Base-by-base conservation (phyloP, 768 basidiomycete species). In the Amanita molliuscula region DNA sequence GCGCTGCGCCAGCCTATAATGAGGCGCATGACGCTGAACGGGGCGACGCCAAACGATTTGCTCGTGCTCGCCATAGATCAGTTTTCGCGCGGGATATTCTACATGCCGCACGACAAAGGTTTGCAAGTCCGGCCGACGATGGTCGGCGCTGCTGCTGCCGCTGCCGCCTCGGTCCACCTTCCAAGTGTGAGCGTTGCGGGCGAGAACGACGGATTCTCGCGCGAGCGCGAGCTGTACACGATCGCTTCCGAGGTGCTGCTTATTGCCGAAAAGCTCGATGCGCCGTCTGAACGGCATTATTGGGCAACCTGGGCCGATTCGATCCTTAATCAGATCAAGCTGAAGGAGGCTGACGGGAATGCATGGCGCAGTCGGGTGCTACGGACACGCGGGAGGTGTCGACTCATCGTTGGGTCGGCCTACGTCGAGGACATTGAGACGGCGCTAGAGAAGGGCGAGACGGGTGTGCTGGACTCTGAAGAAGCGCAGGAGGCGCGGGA, bases 51-150 rank as follows among this genome's bases (percentile, higher is more conserved):
- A 5, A 62, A 76, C 59, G 79, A 81, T 38, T 61, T 84, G 36
- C 65, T 83, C 62, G 61, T 72, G 13, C 67, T 81, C 28, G 81
- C 83, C 6, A 78, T 80, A 67, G 83, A 84, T 61, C 82, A 83
- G 54, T 82, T 84, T 59, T 75, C 75, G 4, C 68, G 81, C 18
- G 83, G 81, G 5, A 82, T 84, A 50, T 78, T 85, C 59, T 77
- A 82, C 59, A 82, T 83, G 82, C 83, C 82, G 1, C 80, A 79
- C 55, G 70, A 67, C 16, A 28, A 28, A 15, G 25, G 16, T 8
- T 5, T 43, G 13, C 42, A 21, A 21, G 13, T 6, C 18, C 25
- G 36, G 20, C n/a, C 41, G 10, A 40, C 16, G 35, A 25, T 33
- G 21, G 3, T 31, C 10, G 29, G 10, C 29, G 29, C 29, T n/a